phyloP scores from a whole-genome alignment of 768 basidiomycete species.

The Leccinum pellstonianum region DNA sequence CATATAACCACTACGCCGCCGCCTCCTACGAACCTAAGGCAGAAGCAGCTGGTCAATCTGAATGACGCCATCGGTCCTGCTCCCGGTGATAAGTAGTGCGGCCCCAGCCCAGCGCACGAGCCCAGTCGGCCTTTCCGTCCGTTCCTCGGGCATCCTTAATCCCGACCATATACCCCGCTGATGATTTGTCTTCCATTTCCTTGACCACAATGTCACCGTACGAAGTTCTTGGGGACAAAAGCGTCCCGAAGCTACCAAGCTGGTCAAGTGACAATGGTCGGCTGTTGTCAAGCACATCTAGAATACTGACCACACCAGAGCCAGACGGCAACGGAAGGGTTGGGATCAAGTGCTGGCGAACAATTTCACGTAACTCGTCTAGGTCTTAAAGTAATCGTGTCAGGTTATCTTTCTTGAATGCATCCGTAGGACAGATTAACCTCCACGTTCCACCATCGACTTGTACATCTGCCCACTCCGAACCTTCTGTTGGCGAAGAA shows the following conservation, averaged over 20 bases:
- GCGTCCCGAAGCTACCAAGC: slow-evolving; percentile 69
- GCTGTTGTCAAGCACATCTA: slow-evolving; percentile 56
- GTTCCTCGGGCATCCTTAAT: slow-evolving; percentile 74
- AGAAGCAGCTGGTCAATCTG: slow-evolving; percentile 79
- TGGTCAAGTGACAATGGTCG: slow-evolving; percentile 72
- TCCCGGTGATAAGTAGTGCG: slow-evolving; percentile 61
- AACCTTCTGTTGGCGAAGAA: slow-evolving; percentile 68
- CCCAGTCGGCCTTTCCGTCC: slow-evolving; percentile 60
- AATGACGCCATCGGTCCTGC: slow-evolving; percentile 83
- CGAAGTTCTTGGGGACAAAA: slow-evolving; percentile 60
- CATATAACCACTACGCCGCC: slow-evolving; percentile 62
- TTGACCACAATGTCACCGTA: slow-evolving; percentile 89
- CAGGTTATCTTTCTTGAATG: slow-evolving; percentile 85
- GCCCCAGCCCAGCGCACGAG: slow-evolving; percentile 68
- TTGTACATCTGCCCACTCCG: slow-evolving; percentile 56
- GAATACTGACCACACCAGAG: slow-evolving; percentile 25
- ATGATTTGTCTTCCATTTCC: slow-evolving; percentile 41
- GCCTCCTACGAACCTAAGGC: slow-evolving; percentile 70
- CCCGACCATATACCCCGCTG: slow-evolving; percentile 54
- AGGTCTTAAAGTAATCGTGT: slow-evolving; percentile 64
- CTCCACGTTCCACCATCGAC: slow-evolving; percentile 62
- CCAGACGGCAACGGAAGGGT: slow-evolving; percentile 30
- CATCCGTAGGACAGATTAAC: slow-evolving; percentile 87
- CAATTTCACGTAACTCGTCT: slow-evolving; percentile 54
- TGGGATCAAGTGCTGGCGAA: slow-evolving; percentile 76